Conservation (phyloP, 495 filamentous ascomycete species). For the Penicillium verhagenii region DNA sequence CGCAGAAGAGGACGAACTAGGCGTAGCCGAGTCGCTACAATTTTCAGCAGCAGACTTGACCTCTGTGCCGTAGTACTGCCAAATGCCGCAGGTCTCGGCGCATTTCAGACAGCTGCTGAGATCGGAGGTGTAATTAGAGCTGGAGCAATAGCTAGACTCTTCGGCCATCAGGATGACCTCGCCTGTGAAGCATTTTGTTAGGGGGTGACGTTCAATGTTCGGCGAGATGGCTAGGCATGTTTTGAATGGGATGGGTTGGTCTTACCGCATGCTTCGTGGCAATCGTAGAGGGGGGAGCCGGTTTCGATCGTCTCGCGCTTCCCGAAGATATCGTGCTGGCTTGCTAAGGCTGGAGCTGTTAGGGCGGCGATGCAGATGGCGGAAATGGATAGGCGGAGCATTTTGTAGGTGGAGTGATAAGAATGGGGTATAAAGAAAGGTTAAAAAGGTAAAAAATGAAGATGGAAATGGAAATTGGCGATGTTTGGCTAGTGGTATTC, state of each 20-base stretch:
- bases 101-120: constrained; percentile 45
- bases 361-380: constrained; percentile 4
- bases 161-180: constrained; percentile 39
- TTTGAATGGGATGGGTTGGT: too few relatives aligned
- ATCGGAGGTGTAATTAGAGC: constrained; percentile 39
- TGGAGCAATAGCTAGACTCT: constrained; percentile 36
- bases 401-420: background rate
- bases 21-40: constrained; percentile 42
- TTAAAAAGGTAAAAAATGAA: background rate
- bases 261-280: constrained; percentile 51
- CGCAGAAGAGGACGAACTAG: constrained; percentile 23
- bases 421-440: background rate
- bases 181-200: too few relatives aligned
- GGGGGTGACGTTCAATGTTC: too few relatives aligned
- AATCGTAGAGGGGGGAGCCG: constrained; percentile 45
- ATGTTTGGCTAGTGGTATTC: too few relatives aligned
- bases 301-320: constrained; percentile 23
- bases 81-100: constrained; percentile 47
- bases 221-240: too few relatives aligned
- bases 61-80: constrained; percentile 43
- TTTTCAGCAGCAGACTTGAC: constrained; percentile 30
- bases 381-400: background rate
- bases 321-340: constrained; percentile 1
- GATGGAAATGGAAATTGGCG: too few relatives aligned
- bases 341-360: constrained; percentile 12